Percentiles rank a stretch among this genome's conserved stretches.
phyloP scores from a whole-genome alignment of 352 stramenopile species.

The Pythium rishiriense region DNA sequence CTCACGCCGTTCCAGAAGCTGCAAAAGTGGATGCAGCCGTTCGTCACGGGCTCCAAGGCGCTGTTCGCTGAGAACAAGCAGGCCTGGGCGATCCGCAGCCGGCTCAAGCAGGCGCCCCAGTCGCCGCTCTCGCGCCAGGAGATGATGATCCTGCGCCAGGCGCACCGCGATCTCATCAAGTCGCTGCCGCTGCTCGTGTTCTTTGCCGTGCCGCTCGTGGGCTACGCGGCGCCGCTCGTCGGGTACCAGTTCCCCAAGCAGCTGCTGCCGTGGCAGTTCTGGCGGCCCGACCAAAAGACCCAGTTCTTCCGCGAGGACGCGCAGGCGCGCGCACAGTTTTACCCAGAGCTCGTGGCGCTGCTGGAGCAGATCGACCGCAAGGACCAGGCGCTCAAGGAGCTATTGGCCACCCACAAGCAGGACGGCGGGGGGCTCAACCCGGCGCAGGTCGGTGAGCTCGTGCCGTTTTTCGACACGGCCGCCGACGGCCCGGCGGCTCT shows the following conservation, averaged over 20 bases:
- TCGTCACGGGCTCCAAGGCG: conserved; percentile 66
- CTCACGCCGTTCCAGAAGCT: conserved; percentile 75
- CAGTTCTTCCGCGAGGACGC: conserved; percentile 78
- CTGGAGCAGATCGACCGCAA: conserved; percentile 69
- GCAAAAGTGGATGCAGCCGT: conserved; percentile 81
- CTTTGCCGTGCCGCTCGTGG: conserved; percentile 70
- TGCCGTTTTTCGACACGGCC: conserved; percentile 52
- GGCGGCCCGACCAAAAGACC: conserved; percentile 80
- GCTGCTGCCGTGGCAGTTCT: conserved; percentile 85
- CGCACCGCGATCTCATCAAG: conserved; percentile 83
- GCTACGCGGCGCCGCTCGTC: conserved; percentile 73
- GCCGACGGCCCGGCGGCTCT: conserved; percentile 45
- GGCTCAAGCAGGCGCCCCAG: conserved; percentile 35
- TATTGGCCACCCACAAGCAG: conserved; percentile 33
- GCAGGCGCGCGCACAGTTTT: conserved; percentile 46
- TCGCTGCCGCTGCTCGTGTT: conserved; percentile 74
- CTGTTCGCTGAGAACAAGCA: conserved; percentile 79
- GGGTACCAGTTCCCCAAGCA: conserved; percentile 88
- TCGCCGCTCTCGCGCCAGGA: conserved; percentile 55
- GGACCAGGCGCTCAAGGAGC: conserved; percentile 46
- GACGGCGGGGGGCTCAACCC: conserved; percentile 38
- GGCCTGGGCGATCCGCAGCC: conserved; percentile 66
- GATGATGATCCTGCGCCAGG: conserved; percentile 82
- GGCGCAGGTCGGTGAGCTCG: conserved; percentile 56
- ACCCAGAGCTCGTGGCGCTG: conserved; percentile 56